Percentiles rank a stretch among this genome's conserved stretches.
Evolutionary conservation across 208 protist genomes (phyloP).

Genomic region (Naegleria fowleri): DNA sequence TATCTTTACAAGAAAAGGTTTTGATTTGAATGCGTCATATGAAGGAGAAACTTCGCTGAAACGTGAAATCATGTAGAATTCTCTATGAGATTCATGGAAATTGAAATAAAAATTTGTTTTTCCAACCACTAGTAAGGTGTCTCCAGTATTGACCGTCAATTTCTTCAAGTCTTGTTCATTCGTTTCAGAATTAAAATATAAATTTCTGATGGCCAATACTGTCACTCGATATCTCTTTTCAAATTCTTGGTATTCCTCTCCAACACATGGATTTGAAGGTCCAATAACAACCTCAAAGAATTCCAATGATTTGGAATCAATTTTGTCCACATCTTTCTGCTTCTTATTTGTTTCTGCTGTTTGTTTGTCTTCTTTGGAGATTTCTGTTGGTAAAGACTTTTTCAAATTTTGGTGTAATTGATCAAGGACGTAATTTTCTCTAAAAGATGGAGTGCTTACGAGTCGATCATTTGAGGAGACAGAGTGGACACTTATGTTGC

Average conservation of each 20-base stretch:
- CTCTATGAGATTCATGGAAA: background rate
- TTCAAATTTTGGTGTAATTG: background rate
- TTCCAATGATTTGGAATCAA: background rate
- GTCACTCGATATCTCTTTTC: background rate
- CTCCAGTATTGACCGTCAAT: background rate
- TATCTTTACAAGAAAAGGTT: background rate
- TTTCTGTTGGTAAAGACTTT: background rate
- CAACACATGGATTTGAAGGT: background rate
- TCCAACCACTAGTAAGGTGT: background rate
- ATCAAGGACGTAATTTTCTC: background rate
- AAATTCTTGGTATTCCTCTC: background rate
- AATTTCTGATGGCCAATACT: background rate
- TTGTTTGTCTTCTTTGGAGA: background rate
- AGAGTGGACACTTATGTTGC: background rate
- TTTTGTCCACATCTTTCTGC: background rate
- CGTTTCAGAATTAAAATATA: background rate
- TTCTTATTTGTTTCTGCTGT: background rate
- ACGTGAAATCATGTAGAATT: background rate
- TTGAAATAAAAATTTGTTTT: background rate
- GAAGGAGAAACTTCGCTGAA: background rate
- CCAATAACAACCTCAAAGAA: slow-evolving; percentile 2
- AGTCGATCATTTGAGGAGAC: background rate
- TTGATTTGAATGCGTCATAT: background rate
- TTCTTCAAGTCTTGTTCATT: background rate
- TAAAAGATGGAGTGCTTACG: background rate